Evolutionary conservation across 2,329 filamentous ascomycete genomes (phyloP), one percentile per base, ranked within the genome.

Genomic region (Fusarium fracticaudum): DNA sequence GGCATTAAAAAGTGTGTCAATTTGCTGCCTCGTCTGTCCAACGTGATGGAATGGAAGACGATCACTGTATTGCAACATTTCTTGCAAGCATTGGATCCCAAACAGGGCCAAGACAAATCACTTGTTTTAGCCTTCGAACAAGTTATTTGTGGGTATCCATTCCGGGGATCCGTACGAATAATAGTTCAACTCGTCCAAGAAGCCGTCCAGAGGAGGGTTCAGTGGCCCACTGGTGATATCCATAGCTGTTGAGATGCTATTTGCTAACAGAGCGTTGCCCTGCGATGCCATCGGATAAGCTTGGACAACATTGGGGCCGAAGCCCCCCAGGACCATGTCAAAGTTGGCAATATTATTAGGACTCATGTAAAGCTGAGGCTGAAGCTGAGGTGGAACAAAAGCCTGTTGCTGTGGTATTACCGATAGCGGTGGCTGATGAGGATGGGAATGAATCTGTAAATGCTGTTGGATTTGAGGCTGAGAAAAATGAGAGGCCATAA

Each of bases 131-230:
- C 69, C 67, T 22, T 74, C 73, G 43, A 79, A 79, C 9, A 78
- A 60, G n/a, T 75, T 73, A 6, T 43, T 71, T 18, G 65, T 48
- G 11, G 71, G 64, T 38, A 77, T 35, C 77, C 76, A 77, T 31
- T 77, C 72, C 29, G 73, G 72, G 4, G 81, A 77, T 5, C 85
- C 85, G 44, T 85, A 80, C 31, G 86, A 81, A 62, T 85, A 85
- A 53, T 81, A 82, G 68, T 85, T 84, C 59, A 88, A 74, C 75
- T 87, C 86, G 14, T 77, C 80, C 69, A 86, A 84, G 67, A 84
- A 88, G 4, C 86, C 86, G 63, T 87, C 86, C 48, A 83, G 83
- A 13, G 79, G 76, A n/a, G 82, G 80, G 6, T 77, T 71, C 26
- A 73, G 67, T 15, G 69, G 44, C 8, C 43, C 72, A 11, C 61